Conservation (phyloP, 139 green algal genomes). For the Chlorella sp. region DNA sequence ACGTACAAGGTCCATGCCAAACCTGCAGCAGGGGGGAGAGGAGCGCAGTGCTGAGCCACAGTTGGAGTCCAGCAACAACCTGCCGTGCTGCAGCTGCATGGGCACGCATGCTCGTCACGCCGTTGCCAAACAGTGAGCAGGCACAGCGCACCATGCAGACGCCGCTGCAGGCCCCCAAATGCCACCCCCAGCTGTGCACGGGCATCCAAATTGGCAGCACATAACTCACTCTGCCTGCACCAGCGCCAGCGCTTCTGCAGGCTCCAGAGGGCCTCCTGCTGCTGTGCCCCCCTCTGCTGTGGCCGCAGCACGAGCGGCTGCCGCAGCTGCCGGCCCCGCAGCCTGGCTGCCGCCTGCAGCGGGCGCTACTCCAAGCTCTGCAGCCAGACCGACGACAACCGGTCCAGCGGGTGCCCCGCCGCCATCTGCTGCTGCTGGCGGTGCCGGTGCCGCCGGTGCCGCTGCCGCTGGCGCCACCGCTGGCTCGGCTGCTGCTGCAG, state of each 20-base stretch:
- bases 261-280: neutral
- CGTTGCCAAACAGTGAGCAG: too few species aligned
- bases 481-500: neutral
- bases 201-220: too few species aligned
- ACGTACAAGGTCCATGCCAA: constrained; percentile 23
- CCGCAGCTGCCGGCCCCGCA: neutral
- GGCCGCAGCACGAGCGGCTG: constrained; percentile 3
- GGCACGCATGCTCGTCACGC: too few species aligned
- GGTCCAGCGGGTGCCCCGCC: neutral
- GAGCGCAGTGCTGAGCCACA: neutral
- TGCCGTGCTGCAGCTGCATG: too few species aligned
- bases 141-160: too few species aligned
- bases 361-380: neutral
- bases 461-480: neutral
- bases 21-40: neutral
- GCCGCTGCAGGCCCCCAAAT: too few species aligned
- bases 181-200: too few species aligned
- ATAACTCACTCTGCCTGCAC: too few species aligned
- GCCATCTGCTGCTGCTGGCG: neutral
- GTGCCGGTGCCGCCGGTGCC: neutral
- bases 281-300: neutral
- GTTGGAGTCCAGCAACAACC: too few species aligned
- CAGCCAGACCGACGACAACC: neutral
- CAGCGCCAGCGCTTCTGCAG: neutral
- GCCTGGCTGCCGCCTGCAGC: neutral